Evolutionary conservation across 108 stramenopile species (phyloP).

Genomic region (Nitzschia inconspicua): DNA sequence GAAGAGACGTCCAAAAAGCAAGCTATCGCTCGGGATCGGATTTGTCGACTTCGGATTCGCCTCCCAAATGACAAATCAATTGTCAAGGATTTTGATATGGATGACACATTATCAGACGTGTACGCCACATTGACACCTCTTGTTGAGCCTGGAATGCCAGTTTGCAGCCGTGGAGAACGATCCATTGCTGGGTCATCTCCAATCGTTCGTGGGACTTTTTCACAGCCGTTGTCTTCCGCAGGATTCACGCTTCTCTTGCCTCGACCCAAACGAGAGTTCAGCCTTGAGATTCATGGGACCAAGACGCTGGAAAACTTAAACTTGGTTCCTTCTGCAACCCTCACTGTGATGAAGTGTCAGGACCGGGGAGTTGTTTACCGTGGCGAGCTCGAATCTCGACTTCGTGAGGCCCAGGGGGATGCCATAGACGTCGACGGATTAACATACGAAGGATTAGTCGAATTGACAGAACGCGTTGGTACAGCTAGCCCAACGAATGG

Average conservation of each 20-base stretch:
- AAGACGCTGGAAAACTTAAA: not conserved
- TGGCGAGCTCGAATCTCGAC: slow-evolving; percentile 1
- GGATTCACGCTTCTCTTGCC: slow-evolving; percentile 6
- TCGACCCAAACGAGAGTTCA: slow-evolving; percentile 10
- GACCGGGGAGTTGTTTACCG: slow-evolving; percentile 7
- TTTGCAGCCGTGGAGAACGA: not conserved
- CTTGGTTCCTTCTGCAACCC: slow-evolving; percentile 3
- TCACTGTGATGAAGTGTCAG: slow-evolving; percentile 4
- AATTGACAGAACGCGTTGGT: slow-evolving; percentile 4
- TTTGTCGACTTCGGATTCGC: slow-evolving; percentile 9
- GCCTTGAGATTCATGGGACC: not conserved
- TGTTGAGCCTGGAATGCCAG: not conserved
- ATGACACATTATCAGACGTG: not conserved
- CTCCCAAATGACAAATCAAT: not conserved
- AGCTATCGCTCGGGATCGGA: no score
- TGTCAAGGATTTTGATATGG: not conserved
- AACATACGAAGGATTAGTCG: slow-evolving; percentile 5
- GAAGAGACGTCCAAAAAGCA: no score
- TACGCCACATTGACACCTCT: no score
- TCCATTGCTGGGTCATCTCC: not conserved
- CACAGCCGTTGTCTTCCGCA: not conserved
- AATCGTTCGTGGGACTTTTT: slow-evolving; percentile 4
- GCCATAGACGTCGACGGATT: slow-evolving; percentile 12
- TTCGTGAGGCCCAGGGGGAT: slow-evolving; percentile 8
- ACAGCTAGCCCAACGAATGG: not conserved